A percentile compares a stretch with the other conserved stretches of the same genome.
These are phyloP conservation scores for Gossypium bickii DNA, from an alignment of 345 rosid species.

Conservation along the genomic window DNA sequence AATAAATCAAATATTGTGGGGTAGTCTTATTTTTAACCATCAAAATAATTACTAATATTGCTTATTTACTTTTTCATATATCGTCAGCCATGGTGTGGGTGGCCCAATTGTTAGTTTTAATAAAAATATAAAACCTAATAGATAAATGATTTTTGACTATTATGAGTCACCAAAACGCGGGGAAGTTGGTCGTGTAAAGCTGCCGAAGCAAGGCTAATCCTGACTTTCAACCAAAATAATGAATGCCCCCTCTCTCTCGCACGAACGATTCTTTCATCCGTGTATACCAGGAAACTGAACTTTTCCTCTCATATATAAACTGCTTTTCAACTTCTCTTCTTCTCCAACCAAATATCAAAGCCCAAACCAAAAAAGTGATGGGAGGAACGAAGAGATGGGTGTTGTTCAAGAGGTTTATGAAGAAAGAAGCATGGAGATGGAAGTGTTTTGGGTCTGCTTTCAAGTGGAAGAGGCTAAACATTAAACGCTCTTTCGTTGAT, in stretches of 20 bases:
- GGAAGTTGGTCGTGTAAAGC: neutral
- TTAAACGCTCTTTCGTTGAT: conserved; percentile 36
- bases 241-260: neutral
- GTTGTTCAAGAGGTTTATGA: conserved; percentile 25
- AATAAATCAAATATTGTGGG: no score
- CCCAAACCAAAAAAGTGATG: neutral
- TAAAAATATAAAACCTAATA: no score
- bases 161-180: conserved; percentile 26
- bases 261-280: neutral
- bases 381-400: conserved; percentile 23
- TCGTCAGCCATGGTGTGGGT: no score
- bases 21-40: no score
- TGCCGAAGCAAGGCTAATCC: conserved; percentile 16
- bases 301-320: conserved; percentile 12
- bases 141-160: no score
- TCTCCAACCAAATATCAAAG: neutral
- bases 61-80: no score
- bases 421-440: conserved; percentile 31
- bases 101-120: no score
- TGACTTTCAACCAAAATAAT: neutral
- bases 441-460: conserved; percentile 34
- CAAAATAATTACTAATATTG: no score
- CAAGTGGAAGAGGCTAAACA: conserved; percentile 36
- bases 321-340: neutral
- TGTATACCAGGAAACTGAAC: neutral